Evolutionary conservation across 1,139 yeast species (phyloP).

Genomic region (Geotrichum cucujoidarum): DNA sequence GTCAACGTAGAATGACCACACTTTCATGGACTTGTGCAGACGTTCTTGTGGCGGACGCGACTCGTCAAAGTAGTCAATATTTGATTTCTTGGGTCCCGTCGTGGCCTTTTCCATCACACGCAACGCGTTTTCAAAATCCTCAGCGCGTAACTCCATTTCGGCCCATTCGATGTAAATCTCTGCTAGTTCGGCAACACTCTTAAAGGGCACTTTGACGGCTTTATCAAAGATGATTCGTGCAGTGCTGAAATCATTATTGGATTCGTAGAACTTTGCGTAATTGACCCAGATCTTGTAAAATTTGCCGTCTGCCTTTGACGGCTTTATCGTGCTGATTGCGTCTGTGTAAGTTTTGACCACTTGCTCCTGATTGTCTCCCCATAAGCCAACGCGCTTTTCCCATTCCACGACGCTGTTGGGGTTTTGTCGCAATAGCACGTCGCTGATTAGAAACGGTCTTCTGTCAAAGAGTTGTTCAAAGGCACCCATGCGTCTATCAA

Average conservation of each 20-base stretch:
- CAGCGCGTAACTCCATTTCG: slow-evolving; percentile 53
- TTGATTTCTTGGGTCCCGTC: slow-evolving; percentile 39
- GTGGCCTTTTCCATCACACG: slow-evolving; percentile 51
- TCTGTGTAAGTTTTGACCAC: slow-evolving; percentile 55
- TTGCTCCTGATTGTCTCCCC: slow-evolving; percentile 39
- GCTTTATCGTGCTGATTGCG: slow-evolving; percentile 66
- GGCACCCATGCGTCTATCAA: slow-evolving; percentile 45
- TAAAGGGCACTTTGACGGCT: slow-evolving; percentile 68
- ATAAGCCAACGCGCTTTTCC: slow-evolving; percentile 55
- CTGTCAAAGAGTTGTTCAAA: slow-evolving; percentile 55
- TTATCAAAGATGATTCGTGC: slow-evolving; percentile 62
- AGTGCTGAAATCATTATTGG: slow-evolving; percentile 50
- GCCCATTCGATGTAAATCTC: slow-evolving; percentile 71
- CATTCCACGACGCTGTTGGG: slow-evolving; percentile 61
- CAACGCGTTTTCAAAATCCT: slow-evolving; percentile 50
- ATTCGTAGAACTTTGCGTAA: slow-evolving; percentile 63
- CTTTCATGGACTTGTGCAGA: slow-evolving; percentile 52
- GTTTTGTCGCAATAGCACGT: slow-evolving; percentile 60
- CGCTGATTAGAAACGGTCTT: slow-evolving; percentile 57
- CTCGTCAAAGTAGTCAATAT: slow-evolving; percentile 42
- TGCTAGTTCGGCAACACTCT: slow-evolving; percentile 58
- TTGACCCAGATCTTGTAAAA: slow-evolving; percentile 55
- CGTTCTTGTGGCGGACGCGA: slow-evolving; percentile 52
- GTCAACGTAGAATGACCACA: slow-evolving; percentile 77
- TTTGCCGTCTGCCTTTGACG: slow-evolving; percentile 46